Evolutionary conservation across 2,329 filamentous ascomycete species (phyloP).

Genomic region (Botrytis medusae): DNA sequence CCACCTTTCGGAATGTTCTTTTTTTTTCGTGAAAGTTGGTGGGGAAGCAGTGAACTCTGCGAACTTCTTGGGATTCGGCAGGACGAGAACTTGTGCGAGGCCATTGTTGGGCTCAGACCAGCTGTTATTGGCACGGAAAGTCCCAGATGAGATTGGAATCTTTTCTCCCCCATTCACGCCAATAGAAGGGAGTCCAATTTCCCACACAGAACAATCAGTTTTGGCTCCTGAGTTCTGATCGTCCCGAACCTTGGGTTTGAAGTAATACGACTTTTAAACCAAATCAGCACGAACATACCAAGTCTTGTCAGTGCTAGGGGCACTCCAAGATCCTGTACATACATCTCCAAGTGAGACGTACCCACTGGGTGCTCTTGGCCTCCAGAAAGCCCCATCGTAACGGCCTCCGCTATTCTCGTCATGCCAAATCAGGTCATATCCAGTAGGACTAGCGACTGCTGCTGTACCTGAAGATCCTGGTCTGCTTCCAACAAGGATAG

Average conservation of each 20-base stretch:
- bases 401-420: neutral
- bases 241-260: neutral
- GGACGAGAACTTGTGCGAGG: neutral
- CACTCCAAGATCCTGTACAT: neutral
- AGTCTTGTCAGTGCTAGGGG: neutral
- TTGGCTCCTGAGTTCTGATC: neutral
- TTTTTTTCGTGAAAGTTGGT: neutral
- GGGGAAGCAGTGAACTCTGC: neutral
- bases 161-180: neutral
- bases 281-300: conserved; percentile 8
- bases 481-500: neutral
- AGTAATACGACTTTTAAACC: neutral
- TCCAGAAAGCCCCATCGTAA: neutral
- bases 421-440: neutral
- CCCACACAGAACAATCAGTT: neutral
- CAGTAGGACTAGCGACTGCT: conserved; percentile 2
- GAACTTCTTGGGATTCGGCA: neutral
- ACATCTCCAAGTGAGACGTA: conserved; percentile 11
- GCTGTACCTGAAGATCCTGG: neutral
- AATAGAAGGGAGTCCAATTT: neutral
- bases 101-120: neutral
- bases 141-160: neutral
- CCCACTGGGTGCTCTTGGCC: neutral
- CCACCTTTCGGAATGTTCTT: neutral
- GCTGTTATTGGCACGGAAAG: neutral